Evolutionary conservation across 2,329 filamentous ascomycete species (phyloP), one percentile per base, ranked within the genome.

Genomic region (Apiospora malaysiana): DNA sequence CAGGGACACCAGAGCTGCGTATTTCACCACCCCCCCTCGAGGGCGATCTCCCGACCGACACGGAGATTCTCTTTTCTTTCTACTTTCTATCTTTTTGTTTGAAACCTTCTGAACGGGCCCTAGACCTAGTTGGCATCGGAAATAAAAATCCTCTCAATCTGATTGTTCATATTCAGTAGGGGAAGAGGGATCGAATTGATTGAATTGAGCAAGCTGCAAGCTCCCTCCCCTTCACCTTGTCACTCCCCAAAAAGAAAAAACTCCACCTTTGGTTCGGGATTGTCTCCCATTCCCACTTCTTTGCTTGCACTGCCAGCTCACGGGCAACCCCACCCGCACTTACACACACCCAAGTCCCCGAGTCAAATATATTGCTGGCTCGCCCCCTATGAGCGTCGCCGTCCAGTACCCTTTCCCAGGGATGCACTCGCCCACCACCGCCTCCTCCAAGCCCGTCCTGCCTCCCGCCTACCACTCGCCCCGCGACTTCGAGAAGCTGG

Each of bases 401-500:
- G 56, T 63, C 32, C 56, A 63, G 56, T 63, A 63, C 56, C 56
- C 56, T 40, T 63, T 63, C 56, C 56, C 56, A 63, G 56, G 56
- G 56, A 63, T 63, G 56, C 56, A 63, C 56, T 63, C 56, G 56
- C 56, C 56, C 56, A 63, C 56, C 56, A 63, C 56, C 56, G 32
- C 27, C 27, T 40, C 56, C 27, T 63, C 56, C 56, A 63, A 63
- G 56, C 56, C 56, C 56, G 32, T 21, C 32, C 56, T 63, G 18
- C 56, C 56, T 4, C 56, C 56, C 56, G 32, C 56, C 43, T 68
- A 68, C 43, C 66, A 68, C 43, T 47, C 66, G 43, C 43, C 66
- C 27, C 66, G 43, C 66, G 66, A 68, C 66, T 68, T 46, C 43
- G 66, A 68, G 25, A 68, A 68, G 66, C 23, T 47, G 43, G 66